These are phyloP conservation scores for Erucastrum elatum DNA, from an alignment of 345 rosid genomes.

Conservation along the genomic window DNA sequence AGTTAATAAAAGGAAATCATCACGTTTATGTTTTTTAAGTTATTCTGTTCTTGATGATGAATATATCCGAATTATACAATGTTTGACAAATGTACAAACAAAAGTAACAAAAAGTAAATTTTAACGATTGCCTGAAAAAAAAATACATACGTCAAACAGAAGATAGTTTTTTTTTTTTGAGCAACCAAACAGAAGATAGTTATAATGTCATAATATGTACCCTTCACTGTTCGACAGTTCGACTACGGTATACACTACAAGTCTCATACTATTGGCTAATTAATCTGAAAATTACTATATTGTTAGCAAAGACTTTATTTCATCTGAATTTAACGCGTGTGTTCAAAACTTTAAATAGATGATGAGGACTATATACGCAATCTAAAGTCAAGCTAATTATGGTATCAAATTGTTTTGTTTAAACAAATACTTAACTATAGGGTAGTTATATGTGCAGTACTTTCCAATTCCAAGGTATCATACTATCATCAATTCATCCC, in stretches of 20 bases:
- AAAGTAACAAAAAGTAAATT: neutral
- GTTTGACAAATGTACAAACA: neutral
- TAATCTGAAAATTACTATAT: neutral
- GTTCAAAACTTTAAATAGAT: neutral
- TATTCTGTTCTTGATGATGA: neutral
- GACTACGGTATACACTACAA: neutral
- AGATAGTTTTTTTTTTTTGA: too few species aligned
- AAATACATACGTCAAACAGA: neutral
- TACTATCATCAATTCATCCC: neutral
- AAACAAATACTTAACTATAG: neutral
- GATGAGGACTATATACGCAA: neutral
- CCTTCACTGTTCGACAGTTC: too few species aligned
- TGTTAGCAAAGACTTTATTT: too few species aligned
- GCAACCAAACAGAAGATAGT: neutral
- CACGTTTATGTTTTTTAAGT: neutral
- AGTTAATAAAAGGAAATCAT: neutral
- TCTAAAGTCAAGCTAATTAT: conserved; percentile 10
- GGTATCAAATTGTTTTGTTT: conserved; percentile 21
- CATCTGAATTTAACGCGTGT: neutral
- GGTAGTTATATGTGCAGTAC: neutral
- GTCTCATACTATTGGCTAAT: neutral
- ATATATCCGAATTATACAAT: neutral
- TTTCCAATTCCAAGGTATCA: neutral
- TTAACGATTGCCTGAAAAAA: neutral
- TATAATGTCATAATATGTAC: neutral